Base-by-base conservation (phyloP, 2,329 filamentous ascomycete genomes). In the Paracoccidioides brasiliensis region DNA sequence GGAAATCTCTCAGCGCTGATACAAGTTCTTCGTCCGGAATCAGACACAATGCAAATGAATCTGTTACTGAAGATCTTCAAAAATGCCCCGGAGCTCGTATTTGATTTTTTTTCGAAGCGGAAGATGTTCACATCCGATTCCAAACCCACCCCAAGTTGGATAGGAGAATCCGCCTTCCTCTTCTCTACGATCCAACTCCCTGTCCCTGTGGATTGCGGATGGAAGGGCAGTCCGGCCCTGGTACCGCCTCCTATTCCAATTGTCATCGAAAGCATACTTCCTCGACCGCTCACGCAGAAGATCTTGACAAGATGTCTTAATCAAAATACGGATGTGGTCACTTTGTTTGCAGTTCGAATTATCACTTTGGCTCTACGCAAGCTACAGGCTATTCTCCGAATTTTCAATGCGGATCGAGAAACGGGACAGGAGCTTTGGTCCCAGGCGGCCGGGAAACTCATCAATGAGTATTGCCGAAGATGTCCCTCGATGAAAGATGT, bases 141-240 rank as follows among this genome's bases (percentile, higher is more conserved):
- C 0, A 97, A 95, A 66, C 78, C 94, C 4, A 93, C 90, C 3
- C 84, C 90, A 46, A 93, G 90, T 0, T 98, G 93, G 93, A 87
- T 97, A 62, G 90, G 91, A 44, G 95, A 94, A 67, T 89, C 90
- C 0, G 83, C 90, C 0, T 88, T 97, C 59, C 73, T 98, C 4
- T 95, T 94, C 69, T 86, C 86, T 58, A 82, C 84, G 0, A 82
- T 96, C 48, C 80, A 85, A 56, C 74, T 94, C 40, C 82, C 84
- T 1, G 75, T 95, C 2, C 90, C 90, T 2, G 67, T 74, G 32
- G 80, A 80, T 58, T 88, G 91, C 65, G 89, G 89, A 10, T 81
- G 83, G 62, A 76, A 76, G 43, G 77, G 80, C 10, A 76, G 76
- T 44, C 85, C 82, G 59, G 81, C 83, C 30, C 70, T 75, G 15